phyloP scores from a whole-genome alignment of 225 moss, liverwort and hornwort genomes.

The Physcomitrium patens region DNA sequence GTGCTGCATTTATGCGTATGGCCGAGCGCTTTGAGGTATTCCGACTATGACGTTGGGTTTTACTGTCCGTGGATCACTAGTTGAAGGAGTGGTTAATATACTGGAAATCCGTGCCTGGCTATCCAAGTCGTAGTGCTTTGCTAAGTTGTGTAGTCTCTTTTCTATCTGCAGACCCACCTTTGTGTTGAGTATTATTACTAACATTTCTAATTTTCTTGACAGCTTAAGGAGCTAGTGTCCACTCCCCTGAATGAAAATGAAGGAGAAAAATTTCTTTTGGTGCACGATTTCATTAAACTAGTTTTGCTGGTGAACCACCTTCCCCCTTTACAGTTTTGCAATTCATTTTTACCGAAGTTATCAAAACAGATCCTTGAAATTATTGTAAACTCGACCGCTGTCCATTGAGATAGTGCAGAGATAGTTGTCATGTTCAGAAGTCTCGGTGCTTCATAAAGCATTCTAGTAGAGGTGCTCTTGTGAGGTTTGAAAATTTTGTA shows the following conservation, averaged over 20 bases:
- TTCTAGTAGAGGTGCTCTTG: background rate
- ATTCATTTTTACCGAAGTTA: background rate
- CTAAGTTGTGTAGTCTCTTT: background rate
- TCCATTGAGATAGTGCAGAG: background rate
- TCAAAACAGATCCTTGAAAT: background rate
- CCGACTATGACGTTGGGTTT: background rate
- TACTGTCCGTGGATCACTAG: background rate
- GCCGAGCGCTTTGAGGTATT: conserved; percentile 67
- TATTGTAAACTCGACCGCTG: background rate
- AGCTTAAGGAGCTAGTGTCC: conserved; percentile 50
- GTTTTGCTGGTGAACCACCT: conserved; percentile 72
- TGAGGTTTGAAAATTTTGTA: background rate
- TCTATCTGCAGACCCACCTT: background rate
- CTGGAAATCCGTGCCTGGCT: background rate
- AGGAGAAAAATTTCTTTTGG: conserved; percentile 60
- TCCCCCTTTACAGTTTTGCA: background rate
- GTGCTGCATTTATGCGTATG: conserved; percentile 58
- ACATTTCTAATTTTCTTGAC: conserved; percentile 23
- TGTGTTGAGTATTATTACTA: conserved; percentile 19
- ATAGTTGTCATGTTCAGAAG: conserved; percentile 16
- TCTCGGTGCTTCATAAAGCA: conserved; percentile 9
- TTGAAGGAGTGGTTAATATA: background rate
- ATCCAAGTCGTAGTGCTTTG: background rate
- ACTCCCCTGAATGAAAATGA: conserved; percentile 33
- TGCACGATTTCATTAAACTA: conserved; percentile 89